Evolutionary conservation across 2,329 filamentous ascomycete genomes (phyloP), one percentile per base, ranked within the genome.

Genomic region (Colletotrichum viniferum): DNA sequence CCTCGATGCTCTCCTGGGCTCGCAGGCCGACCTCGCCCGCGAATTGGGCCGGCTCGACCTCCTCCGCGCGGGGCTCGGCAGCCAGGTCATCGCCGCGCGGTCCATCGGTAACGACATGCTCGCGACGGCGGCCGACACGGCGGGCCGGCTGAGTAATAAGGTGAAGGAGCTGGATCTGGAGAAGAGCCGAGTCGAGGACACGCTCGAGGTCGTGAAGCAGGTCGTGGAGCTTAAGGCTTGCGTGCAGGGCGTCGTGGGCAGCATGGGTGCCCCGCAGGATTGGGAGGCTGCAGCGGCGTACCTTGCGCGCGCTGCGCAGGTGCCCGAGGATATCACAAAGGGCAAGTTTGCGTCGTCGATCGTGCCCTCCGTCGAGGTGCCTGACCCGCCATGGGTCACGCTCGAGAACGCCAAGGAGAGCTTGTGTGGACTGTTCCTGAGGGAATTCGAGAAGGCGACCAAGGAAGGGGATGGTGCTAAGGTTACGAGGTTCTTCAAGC

Each of bases 231-330:
- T 99, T 78, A 98, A 98, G 86, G 95, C 97, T 10, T 99, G 97
- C 83, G 95, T 98, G 43, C 92, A 98, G 76, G 97, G 97, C 58
- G 96, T 98, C 13, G 93, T 96, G 30, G 97, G 96, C 21, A 97
- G 95, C 75, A 99, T 99, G 97, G 97, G 96, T 38, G 96, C 96
- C 6, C 95, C 97, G 56, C 97, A 99, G 84, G 97, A 99, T 86
- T 99, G 97, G 97, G 97, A 99, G 85, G 97, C 95, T 4, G 97
- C 97, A 5, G 97, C 97, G 3, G 94, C 91, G 62, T 98, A 98
- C 84, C 90, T 99, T 74, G 92, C 94, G 77, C 92, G 96, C 60
- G 96, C 97, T 8, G 92, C 92, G 76, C 92, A 94, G 78, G 92
- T 99, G 14, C 96, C 96, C 0, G 90, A 92, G 66, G 89, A 94